Conservation (phyloP, 169 alveolate species). For the Sarcocystis neurona region DNA sequence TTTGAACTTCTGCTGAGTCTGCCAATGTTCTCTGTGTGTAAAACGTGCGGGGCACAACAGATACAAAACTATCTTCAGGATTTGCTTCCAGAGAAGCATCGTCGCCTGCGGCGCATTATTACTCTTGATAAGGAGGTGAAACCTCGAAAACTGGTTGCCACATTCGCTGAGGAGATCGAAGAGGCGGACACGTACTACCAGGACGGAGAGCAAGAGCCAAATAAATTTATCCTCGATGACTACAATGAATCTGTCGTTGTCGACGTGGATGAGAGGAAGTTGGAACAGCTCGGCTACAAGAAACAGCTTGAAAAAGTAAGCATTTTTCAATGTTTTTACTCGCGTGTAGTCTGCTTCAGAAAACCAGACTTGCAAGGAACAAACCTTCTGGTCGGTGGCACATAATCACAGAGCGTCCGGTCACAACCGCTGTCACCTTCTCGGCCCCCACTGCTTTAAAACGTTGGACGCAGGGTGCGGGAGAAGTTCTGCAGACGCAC, state of each 20-base stretch:
- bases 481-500: too few relatives aligned
- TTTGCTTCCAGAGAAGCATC: slow-evolving; percentile 39
- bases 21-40: too few relatives aligned
- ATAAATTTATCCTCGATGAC: slow-evolving; percentile 38
- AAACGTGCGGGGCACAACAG: too few relatives aligned
- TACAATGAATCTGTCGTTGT: slow-evolving; percentile 46
- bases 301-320: slow-evolving; percentile 55
- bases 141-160: slow-evolving; percentile 9
- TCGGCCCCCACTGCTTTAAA: too few relatives aligned
- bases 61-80: slow-evolving; percentile 59
- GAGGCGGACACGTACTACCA: slow-evolving; percentile 52
- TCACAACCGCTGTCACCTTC: too few relatives aligned
- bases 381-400: too few relatives aligned
- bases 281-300: slow-evolving; percentile 61
- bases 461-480: too few relatives aligned
- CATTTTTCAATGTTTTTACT: too few relatives aligned
- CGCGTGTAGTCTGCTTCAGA: too few relatives aligned
- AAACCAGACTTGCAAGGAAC: too few relatives aligned
- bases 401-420: too few relatives aligned
- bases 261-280: slow-evolving; percentile 56
- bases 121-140: slow-evolving; percentile 45
- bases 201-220: slow-evolving; percentile 35
- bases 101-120: slow-evolving; percentile 58
- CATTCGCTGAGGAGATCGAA: slow-evolving; percentile 39
- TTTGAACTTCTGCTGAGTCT: background rate